Percentiles rank a stretch among this genome's conserved stretches.
Conservation (phyloP, 805 yeast species). For the Candida silvicultrix region DNA sequence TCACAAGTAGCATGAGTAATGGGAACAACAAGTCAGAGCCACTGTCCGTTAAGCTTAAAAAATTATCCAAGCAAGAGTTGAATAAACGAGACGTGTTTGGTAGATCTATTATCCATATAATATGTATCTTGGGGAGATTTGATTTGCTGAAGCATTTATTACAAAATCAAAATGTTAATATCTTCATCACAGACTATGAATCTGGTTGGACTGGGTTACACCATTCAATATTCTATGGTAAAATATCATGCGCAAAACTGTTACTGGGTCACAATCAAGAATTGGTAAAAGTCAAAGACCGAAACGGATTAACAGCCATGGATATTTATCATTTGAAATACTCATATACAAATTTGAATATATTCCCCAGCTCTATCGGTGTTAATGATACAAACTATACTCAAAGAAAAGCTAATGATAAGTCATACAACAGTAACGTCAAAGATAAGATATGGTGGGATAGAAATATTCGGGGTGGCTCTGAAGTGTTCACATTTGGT, state of each 20-base stretch:
- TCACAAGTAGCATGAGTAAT: not conserved
- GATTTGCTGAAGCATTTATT: constrained; percentile 41
- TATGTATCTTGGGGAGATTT: constrained; percentile 43
- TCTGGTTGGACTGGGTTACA: constrained; percentile 82
- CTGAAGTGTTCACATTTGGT: constrained; percentile 56
- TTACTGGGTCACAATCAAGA: constrained; percentile 29
- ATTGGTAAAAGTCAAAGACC: constrained; percentile 53
- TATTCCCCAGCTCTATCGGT: constrained; percentile 36
- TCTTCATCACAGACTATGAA: constrained; percentile 53
- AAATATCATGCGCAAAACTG: constrained; percentile 46
- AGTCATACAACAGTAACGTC: not conserved
- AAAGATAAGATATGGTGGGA: constrained; percentile 33
- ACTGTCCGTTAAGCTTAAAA: constrained; percentile 13
- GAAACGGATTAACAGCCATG: constrained; percentile 66
- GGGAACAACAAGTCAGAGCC: constrained; percentile 1
- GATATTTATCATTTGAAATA: constrained; percentile 40
- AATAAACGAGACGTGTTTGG: constrained; percentile 64
- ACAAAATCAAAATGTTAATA: constrained; percentile 38
- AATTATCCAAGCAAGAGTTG: constrained; percentile 32
- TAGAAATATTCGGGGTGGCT: constrained; percentile 40
- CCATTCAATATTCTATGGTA: constrained; percentile 52
- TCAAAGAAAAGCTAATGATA: constrained; percentile 9
- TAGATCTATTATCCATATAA: constrained; percentile 52
- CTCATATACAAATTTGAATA: constrained; percentile 36
- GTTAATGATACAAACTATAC: constrained; percentile 15